phyloP scores from a whole-genome alignment of 345 rosid genomes.

The Salix exigua region DNA sequence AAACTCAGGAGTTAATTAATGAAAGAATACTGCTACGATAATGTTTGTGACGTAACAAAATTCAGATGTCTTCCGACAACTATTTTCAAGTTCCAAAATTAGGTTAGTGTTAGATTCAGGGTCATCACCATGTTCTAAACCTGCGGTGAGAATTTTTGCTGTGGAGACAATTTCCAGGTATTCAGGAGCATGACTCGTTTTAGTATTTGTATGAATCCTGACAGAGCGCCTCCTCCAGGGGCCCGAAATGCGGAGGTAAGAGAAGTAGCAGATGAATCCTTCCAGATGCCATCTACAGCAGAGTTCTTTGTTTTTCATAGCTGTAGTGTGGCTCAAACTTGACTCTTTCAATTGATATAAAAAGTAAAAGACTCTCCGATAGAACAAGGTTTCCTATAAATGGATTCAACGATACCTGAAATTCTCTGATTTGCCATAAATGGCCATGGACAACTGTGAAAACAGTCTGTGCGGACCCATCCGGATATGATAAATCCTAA shows the following conservation, averaged over 20 bases:
- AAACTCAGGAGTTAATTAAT: no score
- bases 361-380: background rate
- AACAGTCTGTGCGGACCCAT: background rate
- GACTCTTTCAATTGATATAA: slow-evolving; percentile 7
- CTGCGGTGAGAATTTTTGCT: background rate
- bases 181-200: background rate
- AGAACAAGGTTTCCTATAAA: background rate
- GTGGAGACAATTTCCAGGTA: background rate
- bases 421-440: background rate
- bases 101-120: background rate
- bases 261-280: background rate
- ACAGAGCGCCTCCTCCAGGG: background rate
- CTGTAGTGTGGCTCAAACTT: background rate
- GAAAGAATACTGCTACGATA: background rate
- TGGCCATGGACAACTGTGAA: background rate
- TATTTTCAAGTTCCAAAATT: background rate
- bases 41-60: background rate
- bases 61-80: background rate
- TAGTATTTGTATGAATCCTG: background rate
- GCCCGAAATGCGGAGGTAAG: background rate
- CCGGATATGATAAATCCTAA: background rate
- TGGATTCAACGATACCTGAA: no score
- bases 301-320: background rate
- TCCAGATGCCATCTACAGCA: background rate
- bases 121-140: background rate